phyloP scores from a whole-genome alignment of 2,329 filamentous ascomycete genomes.

The Acrocalymma vagum region DNA sequence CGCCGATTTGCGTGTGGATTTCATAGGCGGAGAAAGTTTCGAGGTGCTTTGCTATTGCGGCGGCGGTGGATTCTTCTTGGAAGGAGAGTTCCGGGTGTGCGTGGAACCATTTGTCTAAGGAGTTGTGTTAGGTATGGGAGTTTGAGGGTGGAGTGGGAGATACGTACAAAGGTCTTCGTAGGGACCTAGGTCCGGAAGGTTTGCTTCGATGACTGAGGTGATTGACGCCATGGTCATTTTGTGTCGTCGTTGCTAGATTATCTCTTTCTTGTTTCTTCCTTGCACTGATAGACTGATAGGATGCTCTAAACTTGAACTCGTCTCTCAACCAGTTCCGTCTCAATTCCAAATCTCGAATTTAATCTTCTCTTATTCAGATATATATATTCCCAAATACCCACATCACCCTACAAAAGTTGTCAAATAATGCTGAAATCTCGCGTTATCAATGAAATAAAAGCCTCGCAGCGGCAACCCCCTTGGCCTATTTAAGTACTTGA shows the following conservation, averaged over 20 bases:
- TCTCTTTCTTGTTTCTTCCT: too few relatives aligned
- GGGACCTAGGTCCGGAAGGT: constrained; percentile 32
- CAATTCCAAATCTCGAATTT: too few relatives aligned
- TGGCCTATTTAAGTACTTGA: too few relatives aligned
- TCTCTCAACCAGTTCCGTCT: too few relatives aligned
- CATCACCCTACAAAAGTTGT: too few relatives aligned
- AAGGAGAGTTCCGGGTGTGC: constrained; percentile 46
- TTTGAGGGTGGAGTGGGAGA: neutral
- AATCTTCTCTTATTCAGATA: too few relatives aligned
- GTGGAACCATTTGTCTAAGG: constrained; percentile 44
- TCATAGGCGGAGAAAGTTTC: constrained; percentile 47
- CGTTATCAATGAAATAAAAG: too few relatives aligned
- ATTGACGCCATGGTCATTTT: constrained; percentile 42
- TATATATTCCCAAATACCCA: too few relatives aligned
- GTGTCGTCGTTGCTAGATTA: too few relatives aligned
- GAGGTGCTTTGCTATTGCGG: constrained; percentile 37
- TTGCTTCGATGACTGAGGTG: constrained; percentile 30
- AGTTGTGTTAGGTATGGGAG: constrained; percentile 2
- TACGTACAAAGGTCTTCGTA: constrained; percentile 45
- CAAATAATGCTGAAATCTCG: too few relatives aligned
- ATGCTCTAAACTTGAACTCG: too few relatives aligned
- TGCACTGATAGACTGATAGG: neutral
- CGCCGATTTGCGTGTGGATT: constrained; percentile 63
- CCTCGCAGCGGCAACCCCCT: too few relatives aligned
- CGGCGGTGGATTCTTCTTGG: constrained; percentile 43